Base-by-base conservation (phyloP, 1,284 basidiomycete genomes). In the Ustilago lituana region DNA sequence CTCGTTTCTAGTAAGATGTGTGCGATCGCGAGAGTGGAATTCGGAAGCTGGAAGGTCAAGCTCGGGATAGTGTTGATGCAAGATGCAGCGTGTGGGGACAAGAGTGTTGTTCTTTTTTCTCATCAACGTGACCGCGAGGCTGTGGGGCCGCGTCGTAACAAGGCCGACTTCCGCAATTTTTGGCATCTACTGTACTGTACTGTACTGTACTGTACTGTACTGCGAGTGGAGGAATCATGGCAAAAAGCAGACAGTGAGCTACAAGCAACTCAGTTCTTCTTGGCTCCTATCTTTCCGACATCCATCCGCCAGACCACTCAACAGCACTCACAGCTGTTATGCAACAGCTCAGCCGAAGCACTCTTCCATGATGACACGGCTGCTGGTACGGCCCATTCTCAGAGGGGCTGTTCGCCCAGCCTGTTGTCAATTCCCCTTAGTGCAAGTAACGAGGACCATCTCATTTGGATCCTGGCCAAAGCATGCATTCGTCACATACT, bases 91-190 rank as follows among this genome's bases (percentile, higher is more conserved):
- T n/a, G n/a, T n/a, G n/a, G n/a, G n/a, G n/a, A n/a, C n/a, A n/a
- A 32, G 41, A 27, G 53, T 56, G 60, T 56, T 63, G 60, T 63
- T 63, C 53, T 63, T 50, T 50, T 55, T 49, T 29, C 38, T 24
- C 17, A 26, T 14, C 35, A 43, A n/a, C n/a, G 44, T 51, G 43
- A 44, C 46, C 49, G 54, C 53, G 48, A 44, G 22, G n/a, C 29
- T 20, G 36, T 20, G 32, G 31, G 7, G 22, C 15, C 48, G 59
- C 59, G 59, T 54, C 47, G 29, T n/a, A n/a, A n/a, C n/a, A 29
- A 11, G 5, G 17, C 60, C 60, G 60, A 63, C 14, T 63, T 35
- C 60, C 60, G 60, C 31, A 48, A 40, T 41, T 31, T 20, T 45
- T 32, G 40, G n/a, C n/a, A n/a, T n/a, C n/a, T n/a, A n/a, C n/a